These are phyloP conservation scores for Phyllosticta citribraziliensis DNA, from an alignment of 2,329 filamentous ascomycete species.

Conservation along the genomic window DNA sequence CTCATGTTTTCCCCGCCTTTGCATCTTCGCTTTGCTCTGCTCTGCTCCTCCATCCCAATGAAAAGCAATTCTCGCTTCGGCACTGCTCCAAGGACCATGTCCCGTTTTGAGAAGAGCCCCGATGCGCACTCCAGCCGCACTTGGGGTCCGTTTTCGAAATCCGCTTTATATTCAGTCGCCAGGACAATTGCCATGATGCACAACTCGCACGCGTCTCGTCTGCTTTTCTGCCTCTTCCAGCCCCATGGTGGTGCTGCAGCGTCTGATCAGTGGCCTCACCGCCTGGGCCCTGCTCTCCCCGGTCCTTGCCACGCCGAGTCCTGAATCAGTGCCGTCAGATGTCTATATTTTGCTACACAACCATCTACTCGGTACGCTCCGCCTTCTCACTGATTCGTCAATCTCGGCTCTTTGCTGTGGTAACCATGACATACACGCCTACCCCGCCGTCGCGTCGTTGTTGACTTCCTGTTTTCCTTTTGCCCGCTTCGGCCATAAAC, in stretches of 20 bases:
- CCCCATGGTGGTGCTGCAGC: not conserved
- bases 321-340: conserved; percentile 20
- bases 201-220: not conserved
- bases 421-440: not conserved
- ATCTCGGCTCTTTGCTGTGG: not conserved
- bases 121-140: too few species aligned
- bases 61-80: too few species aligned
- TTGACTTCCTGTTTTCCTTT: not conserved
- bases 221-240: not conserved
- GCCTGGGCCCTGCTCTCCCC: not conserved
- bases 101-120: too few species aligned
- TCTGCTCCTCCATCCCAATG: too few species aligned
- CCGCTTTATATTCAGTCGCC: not conserved
- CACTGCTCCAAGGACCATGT: too few species aligned
- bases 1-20: too few species aligned
- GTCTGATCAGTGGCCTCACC: not conserved
- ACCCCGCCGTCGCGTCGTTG: not conserved
- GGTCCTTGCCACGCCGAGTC: conserved; percentile 14
- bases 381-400: not conserved
- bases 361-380: conserved; percentile 13
- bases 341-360: conserved; percentile 16
- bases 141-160: not conserved
- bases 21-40: too few species aligned
- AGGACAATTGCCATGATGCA: not conserved
- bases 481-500: not conserved